Base-by-base conservation (phyloP, 2,329 filamentous ascomycete genomes). In the Hymenoscyphus occultus region DNA sequence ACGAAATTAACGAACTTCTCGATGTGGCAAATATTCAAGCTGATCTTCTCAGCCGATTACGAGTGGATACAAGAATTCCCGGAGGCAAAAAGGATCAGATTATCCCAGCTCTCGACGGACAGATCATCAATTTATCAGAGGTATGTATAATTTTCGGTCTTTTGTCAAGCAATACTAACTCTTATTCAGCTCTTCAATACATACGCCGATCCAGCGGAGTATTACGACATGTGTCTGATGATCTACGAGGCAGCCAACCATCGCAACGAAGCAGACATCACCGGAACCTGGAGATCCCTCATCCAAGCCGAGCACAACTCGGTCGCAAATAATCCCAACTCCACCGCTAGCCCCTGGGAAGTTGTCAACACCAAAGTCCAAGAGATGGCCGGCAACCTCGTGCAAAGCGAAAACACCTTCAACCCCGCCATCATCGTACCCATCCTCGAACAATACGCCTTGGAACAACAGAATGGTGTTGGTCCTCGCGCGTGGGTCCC, bases 21-120 rank as follows among this genome's bases (percentile, higher is more conserved):
- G 95, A 99, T 72, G 87, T 98, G 60, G 94, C 93, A 14, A 94
- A 95, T 73, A 95, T 99, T 62, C 95, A 99, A 76, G 92, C 97
- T 74, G 95, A 99, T 72, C 79, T 98, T 54, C 78, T 98, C 31
- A 90, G 93, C 74, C 85, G 92, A 57, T 80, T 99, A 61, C 86
- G 84, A 74, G 83, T 84, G 10, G 95, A 99, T 69, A 76, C 80
- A 1, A 86, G 95, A 56, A 84, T 97, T 45, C 79, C 82, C 13
- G 78, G 81, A 0, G 86, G 89, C 59, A 85, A 86, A 56, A 86
- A 85, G 72, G 78, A 80, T 0, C 84, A 90, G 64, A 86, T 96
- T 31, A 78, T 90, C 65, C 76, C 82, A 56, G 83, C 85, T 39
- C 84, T 97, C 45, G 88, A 96, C 76, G 90, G 91, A n/a, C 84